Evolutionary conservation across 2,329 filamentous ascomycete species (phyloP).

Genomic region (Arthrinium phaeospermum): DNA sequence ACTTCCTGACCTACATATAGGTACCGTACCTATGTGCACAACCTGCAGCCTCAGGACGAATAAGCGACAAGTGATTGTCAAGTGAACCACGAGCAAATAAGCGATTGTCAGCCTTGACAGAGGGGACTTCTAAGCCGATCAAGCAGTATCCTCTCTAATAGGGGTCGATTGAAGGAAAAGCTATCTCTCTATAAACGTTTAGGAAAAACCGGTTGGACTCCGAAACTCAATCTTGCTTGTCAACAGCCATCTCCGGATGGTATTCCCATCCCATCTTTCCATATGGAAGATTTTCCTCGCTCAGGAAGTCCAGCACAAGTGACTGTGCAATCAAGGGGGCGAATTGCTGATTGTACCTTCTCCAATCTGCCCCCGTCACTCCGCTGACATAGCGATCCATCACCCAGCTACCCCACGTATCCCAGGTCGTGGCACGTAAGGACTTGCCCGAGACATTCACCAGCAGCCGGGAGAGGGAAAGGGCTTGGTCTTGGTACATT

Average conservation of each 20-base stretch:
- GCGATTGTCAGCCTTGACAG: too few species aligned
- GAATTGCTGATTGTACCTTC: slow-evolving; percentile 6
- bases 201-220: neutral
- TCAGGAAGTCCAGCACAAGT: slow-evolving; percentile 5
- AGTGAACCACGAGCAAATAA: neutral
- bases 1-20: too few species aligned
- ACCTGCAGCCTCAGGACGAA: neutral
- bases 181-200: neutral
- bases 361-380: slow-evolving; percentile 5
- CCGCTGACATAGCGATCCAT: slow-evolving; percentile 7
- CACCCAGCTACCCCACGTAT: slow-evolving; percentile 8
- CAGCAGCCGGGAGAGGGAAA: neutral
- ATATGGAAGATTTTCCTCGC: neutral
- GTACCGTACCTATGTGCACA: neutral
- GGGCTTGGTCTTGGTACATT: neutral
- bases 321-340: slow-evolving; percentile 4
- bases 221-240: neutral
- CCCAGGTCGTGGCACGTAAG: neutral
- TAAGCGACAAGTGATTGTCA: too few species aligned
- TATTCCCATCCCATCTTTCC: slow-evolving; percentile 11
- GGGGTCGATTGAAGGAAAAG: neutral
- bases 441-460: neutral
- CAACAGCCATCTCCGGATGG: neutral
- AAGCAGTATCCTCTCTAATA: neutral
- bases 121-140: neutral